Evolutionary conservation across 2,329 filamentous ascomycete species (phyloP), one percentile per base, ranked within the genome.

Genomic region (Sclerotinia glacialis): DNA sequence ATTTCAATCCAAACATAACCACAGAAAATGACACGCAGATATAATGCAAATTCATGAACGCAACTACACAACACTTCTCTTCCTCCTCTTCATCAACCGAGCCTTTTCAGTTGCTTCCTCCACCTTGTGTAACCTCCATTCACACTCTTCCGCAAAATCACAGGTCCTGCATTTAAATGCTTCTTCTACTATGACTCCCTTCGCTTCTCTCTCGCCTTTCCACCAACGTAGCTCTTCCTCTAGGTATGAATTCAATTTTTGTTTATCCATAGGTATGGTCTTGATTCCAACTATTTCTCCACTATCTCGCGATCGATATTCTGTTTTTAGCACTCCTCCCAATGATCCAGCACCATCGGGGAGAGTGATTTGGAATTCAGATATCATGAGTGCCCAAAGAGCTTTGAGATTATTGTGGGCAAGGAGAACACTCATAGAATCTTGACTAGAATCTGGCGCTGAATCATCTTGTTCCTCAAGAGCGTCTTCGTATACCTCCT

Each of bases 101-200:
- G 67, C 67, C 47, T 72, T 76, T 62, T 72, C 65, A 16, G 59
- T 71, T 34, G 80, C 80, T 74, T 90, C 86, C 68, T 86, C 83
- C 65, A 93, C 86, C 77, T 90, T 89, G 14, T 82, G 82, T 72
- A 84, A 82, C 47, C 93, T 82, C 94, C 94, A 98, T 16, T 84
- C 83, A 76, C 94, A 98, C 2, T 81, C 82, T 2, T 91, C 88
- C 0, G 83, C 86, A 77, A 97, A 97, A 71, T 96, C 92, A 74
- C 94, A 98, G 31, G 83, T 86, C 26, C 86, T 81, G 76, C 94
- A 98, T 77, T 97, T 98, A 78, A 89, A 96, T 0, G 92, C 91
- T 72, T 97, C 93, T 73, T 93, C 89, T 8, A 96, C 83, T 8
- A 86, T 83, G 3, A 97, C 93, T 0, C 94, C 94, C 9, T 83